These are phyloP conservation scores for Fusarium sp. DNA, from an alignment of 2,329 filamentous ascomycete genomes.

Conservation along the genomic window DNA sequence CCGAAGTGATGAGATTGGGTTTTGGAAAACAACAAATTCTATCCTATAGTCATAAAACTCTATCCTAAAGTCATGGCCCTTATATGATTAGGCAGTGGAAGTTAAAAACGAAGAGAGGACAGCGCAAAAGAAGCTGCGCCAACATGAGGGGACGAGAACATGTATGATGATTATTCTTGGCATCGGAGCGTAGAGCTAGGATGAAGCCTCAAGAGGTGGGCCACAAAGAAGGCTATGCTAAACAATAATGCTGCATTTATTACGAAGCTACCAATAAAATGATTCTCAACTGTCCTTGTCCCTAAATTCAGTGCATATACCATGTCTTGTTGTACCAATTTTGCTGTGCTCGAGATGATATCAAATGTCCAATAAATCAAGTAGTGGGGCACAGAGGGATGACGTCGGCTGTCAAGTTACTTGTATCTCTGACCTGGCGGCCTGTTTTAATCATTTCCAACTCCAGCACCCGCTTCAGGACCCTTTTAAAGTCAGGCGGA, in stretches of 20 bases:
- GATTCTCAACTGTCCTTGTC: neutral
- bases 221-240: neutral
- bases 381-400: conserved; percentile 35
- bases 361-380: conserved; percentile 10
- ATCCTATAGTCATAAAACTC: neutral
- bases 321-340: neutral
- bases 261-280: neutral
- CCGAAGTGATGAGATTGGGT: neutral
- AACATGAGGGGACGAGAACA: neutral
- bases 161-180: neutral
- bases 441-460: conserved; percentile 13
- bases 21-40: conserved; percentile 3
- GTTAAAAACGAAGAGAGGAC: neutral
- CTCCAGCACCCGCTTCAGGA: neutral
- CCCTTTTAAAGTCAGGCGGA: neutral
- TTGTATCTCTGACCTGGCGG: neutral
- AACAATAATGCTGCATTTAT: neutral
- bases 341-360: conserved; percentile 15
- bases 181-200: neutral
- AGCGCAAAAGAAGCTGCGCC: conserved; percentile 4
- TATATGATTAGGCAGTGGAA: neutral
- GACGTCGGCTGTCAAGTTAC: conserved; percentile 38
- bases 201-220: neutral
- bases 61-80: neutral
- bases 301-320: neutral